Base-by-base conservation (phyloP, 2,329 filamentous ascomycete species). In the Elsinoe necatrix region DNA sequence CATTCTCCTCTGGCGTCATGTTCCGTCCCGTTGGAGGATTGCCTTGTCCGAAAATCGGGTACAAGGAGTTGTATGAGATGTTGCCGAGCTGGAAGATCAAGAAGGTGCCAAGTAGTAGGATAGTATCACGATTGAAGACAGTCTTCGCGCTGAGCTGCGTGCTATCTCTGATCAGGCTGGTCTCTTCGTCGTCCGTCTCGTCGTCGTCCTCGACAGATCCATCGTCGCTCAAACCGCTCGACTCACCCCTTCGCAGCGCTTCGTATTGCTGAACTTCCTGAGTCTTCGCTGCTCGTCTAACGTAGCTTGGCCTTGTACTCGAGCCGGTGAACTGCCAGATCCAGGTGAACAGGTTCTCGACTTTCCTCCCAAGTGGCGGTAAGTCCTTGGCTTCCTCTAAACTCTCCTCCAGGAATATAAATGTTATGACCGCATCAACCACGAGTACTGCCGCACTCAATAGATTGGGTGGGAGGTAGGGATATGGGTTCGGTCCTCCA, bases 11-110 rank as follows among this genome's bases (percentile, higher is more conserved):
- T 0, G 92, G 89, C 0, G 80, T 80, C 2, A 97, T 76, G 0
- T 79, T 77, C 39, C 93, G 85, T 16, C 93, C 93, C 0, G 84
- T 85, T 0, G 93, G 93, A 0, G 83, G 77, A 0, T 80, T 71
- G 0, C 86, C 83, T 56, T 91, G 84, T 0, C 86, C 88, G 64
- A 97, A 98, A 55, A 97, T 92, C 0, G 93, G 93, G 65, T 95
- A 98, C 0, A 98, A 76, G 16, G 89, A 92, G 71, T 95, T 96
- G 78, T 91, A 98, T 2, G 89, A 90, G 62, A 96, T 89, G 69
- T 97, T 97, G 59, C 87, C 85, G 4, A 98, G 78, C 66, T 96
- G 91, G 67, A 97, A 98, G 51, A 97, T 85, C 42, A 96, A 81
- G 66, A 95, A 97, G 0, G 91, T 95, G 54, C 82, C 69, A 4